These are phyloP conservation scores for Fragaria nilgerrensis DNA, from an alignment of 306 rosid species.

Conservation along the genomic window DNA sequence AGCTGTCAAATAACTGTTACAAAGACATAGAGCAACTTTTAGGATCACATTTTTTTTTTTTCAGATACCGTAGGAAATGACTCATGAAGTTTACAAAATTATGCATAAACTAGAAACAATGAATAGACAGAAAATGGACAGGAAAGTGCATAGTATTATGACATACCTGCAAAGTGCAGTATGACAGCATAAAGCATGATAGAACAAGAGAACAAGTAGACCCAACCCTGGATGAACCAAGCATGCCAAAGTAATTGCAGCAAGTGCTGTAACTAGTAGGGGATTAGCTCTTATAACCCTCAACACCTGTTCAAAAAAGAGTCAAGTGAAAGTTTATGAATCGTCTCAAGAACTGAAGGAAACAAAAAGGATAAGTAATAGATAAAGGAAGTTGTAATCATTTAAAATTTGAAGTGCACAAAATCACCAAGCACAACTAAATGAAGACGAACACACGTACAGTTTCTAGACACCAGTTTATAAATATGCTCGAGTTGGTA, in stretches of 20 bases:
- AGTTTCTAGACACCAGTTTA: constrained; percentile 3
- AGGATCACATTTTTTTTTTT: constrained; percentile 25
- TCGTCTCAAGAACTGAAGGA: constrained; percentile 16
- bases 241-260: constrained; percentile 68
- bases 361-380: not conserved
- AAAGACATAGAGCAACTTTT: constrained; percentile 41
- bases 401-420: not conserved
- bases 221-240: constrained; percentile 87
- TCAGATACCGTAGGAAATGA: not conserved
- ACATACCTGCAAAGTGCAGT: constrained; percentile 80
- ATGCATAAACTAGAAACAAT: constrained; percentile 11
- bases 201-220: constrained; percentile 56
- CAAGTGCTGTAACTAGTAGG: constrained; percentile 52
- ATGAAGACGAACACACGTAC: not conserved
- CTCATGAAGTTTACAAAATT: constrained; percentile 10
- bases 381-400: not conserved
- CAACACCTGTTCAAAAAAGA: constrained; percentile 52
- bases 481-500: not conserved
- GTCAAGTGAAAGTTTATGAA: constrained; percentile 26
- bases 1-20: constrained; percentile 77
- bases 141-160: not conserved
- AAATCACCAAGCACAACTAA: not conserved
- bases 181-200: constrained; percentile 85
- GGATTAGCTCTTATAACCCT: constrained; percentile 65
- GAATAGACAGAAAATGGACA: not conserved